Percentiles rank a stretch among this genome's conserved stretches.
These are phyloP conservation scores for Periconia sp. DNA, from an alignment of 2,329 filamentous ascomycete species.

Conservation along the genomic window DNA sequence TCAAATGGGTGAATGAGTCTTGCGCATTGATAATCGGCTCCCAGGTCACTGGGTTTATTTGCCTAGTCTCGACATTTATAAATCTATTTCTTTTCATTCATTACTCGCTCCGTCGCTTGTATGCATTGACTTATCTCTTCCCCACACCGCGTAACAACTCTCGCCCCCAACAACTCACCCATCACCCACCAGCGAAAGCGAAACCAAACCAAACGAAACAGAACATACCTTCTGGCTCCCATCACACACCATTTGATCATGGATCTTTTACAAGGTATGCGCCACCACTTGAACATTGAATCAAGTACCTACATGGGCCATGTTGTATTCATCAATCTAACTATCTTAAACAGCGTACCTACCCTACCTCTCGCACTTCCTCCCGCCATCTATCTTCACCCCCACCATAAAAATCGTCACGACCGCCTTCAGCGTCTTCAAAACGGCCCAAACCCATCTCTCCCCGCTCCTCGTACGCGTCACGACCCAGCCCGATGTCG, in stretches of 20 bases:
- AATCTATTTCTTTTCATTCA: no score
- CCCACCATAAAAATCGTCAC: conserved; percentile 32
- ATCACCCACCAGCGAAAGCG: neutral
- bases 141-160: neutral
- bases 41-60: neutral
- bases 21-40: neutral
- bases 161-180: neutral
- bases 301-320: neutral
- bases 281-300: neutral
- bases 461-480: conserved; percentile 30
- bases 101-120: no score
- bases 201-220: neutral
- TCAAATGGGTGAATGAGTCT: neutral
- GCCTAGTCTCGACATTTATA: no score
- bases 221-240: neutral
- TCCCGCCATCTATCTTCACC: conserved; percentile 34
- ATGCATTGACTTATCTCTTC: no score
- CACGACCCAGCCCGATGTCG: conserved; percentile 46
- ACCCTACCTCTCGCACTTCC: conserved; percentile 30
- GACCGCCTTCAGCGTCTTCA: conserved; percentile 28
- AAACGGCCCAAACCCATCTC: conserved; percentile 32
- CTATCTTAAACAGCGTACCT: conserved; percentile 32
- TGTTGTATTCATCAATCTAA: neutral
- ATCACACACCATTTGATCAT: no score
- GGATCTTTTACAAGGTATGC: conserved; percentile 33